phyloP scores from a whole-genome alignment of 2,329 filamentous ascomycete genomes.

The Cercospora sp. region DNA sequence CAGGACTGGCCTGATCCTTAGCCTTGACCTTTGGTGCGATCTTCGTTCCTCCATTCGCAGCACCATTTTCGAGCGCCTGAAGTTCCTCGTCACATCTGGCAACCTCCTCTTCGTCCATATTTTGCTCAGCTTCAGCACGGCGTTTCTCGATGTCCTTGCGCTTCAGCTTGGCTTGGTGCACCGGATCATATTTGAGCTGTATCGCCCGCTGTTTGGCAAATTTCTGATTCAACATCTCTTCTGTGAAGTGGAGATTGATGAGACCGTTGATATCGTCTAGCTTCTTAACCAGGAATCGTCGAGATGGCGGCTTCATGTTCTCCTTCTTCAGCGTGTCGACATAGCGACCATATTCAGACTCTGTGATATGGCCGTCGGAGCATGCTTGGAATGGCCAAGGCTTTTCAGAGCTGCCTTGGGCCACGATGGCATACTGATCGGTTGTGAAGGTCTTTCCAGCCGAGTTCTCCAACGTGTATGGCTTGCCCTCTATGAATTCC shows the following conservation, averaged over 20 bases:
- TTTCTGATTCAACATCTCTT: slow-evolving; percentile 77
- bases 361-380: slow-evolving; percentile 76
- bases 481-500: slow-evolving; percentile 74
- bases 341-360: slow-evolving; percentile 80
- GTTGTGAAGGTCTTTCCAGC: slow-evolving; percentile 78
- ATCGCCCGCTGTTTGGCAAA: slow-evolving; percentile 69
- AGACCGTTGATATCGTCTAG: slow-evolving; percentile 77
- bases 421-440: slow-evolving; percentile 78
- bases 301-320: slow-evolving; percentile 71
- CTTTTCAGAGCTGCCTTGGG: slow-evolving; percentile 79
- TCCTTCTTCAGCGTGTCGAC: slow-evolving; percentile 72
- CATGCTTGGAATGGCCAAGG: slow-evolving; percentile 89
- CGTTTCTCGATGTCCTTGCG: slow-evolving; percentile 66
- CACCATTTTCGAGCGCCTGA: slow-evolving; percentile 63
- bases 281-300: slow-evolving; percentile 67
- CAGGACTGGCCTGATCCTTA: slow-evolving; percentile 21
- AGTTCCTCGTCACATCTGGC: slow-evolving; percentile 53
- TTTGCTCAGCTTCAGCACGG: slow-evolving; percentile 65
- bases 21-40: slow-evolving; percentile 46
- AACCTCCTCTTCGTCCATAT: slow-evolving; percentile 61
- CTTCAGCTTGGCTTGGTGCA: slow-evolving; percentile 64
- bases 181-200: slow-evolving; percentile 52
- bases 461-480: slow-evolving; percentile 75
- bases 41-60: slow-evolving; percentile 58
- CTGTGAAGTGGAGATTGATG: slow-evolving; percentile 77